phyloP scores from a whole-genome alignment of 2,329 filamentous ascomycete genomes.

The Exophiala calicioides region DNA sequence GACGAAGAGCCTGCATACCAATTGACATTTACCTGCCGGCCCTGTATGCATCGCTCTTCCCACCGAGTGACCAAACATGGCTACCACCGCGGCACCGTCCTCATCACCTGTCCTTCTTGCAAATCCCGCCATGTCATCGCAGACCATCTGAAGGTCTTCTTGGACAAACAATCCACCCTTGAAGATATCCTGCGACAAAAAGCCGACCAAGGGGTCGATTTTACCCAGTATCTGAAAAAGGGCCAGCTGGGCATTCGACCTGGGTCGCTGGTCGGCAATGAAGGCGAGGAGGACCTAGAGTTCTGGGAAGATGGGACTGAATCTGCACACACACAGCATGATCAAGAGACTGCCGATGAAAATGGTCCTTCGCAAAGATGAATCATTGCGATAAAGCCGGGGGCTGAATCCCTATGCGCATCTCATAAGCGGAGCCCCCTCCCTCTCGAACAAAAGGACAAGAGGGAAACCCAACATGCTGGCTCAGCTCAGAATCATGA shows the following conservation, averaged over 20 bases:
- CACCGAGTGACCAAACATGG: slow-evolving; percentile 64
- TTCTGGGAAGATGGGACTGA: slow-evolving; percentile 77
- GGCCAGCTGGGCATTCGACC: slow-evolving; percentile 71
- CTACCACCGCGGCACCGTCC: slow-evolving; percentile 84
- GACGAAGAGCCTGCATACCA: slow-evolving; percentile 66
- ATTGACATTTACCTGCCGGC: slow-evolving; percentile 89
- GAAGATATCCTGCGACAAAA: slow-evolving; percentile 45
- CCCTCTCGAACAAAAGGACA: too few relatives aligned
- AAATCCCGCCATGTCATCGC: slow-evolving; percentile 86
- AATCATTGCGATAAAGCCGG: background rate
- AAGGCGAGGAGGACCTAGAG: slow-evolving; percentile 82
- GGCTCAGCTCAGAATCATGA: too few relatives aligned
- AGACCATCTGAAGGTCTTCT: slow-evolving; percentile 73
- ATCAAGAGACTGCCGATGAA: slow-evolving; percentile 1
- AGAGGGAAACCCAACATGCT: too few relatives aligned
- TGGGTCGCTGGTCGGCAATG: slow-evolving; percentile 50
- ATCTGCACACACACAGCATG: slow-evolving; percentile 30
- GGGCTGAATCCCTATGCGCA: too few relatives aligned
- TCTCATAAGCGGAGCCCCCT: too few relatives aligned
- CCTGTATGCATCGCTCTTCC: slow-evolving; percentile 75
- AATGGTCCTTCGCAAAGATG: background rate
- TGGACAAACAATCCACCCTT: slow-evolving; percentile 44
- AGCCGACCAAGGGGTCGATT: slow-evolving; percentile 57
- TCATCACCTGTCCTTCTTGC: slow-evolving; percentile 86
- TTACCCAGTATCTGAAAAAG: slow-evolving; percentile 65